A percentile compares a stretch with the other conserved stretches of the same genome.
phyloP scores from a whole-genome alignment of 495 filamentous ascomycete genomes.

The Corynascus novoguineensis region DNA sequence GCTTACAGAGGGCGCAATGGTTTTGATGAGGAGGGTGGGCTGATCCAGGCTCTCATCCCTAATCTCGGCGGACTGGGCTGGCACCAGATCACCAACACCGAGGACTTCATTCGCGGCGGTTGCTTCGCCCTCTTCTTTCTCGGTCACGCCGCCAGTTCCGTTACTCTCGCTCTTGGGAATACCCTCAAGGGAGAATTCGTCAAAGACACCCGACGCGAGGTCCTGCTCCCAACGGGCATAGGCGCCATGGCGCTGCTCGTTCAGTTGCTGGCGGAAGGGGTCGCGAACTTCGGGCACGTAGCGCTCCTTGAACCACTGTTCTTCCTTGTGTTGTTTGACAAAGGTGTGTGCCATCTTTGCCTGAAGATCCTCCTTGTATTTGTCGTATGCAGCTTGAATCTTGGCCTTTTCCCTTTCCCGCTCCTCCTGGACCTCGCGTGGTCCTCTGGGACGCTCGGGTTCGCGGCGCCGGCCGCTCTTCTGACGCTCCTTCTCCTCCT shows the following conservation, averaged over 20 bases:
- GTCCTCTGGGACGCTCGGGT: conserved; percentile 63
- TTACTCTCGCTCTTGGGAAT: conserved; percentile 93
- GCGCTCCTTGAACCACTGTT: conserved; percentile 97
- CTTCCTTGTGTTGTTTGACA: conserved; percentile 81
- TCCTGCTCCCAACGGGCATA: conserved; percentile 84
- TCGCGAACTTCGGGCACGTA: conserved; percentile 79
- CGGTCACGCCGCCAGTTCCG: conserved; percentile 75
- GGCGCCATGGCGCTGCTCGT: conserved; percentile 64
- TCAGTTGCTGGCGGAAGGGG: conserved; percentile 59
- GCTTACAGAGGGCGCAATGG: conserved; percentile 91
- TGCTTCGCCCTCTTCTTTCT: conserved; percentile 92
- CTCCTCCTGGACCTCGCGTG: conserved; percentile 76
- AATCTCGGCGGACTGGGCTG: conserved; percentile 70
- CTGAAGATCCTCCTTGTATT: conserved; percentile 90
- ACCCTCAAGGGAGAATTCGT: conserved; percentile 91
- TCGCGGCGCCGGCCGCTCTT: conserved; percentile 69
- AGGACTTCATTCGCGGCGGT: conserved; percentile 87
- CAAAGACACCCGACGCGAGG: conserved; percentile 74
- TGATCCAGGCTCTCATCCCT: conserved; percentile 76
- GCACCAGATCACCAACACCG: conserved; percentile 82
- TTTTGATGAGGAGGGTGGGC: conserved; percentile 95
- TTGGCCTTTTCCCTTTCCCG: conserved; percentile 80
- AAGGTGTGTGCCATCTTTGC: conserved; percentile 84
- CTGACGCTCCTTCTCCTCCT: conserved; percentile 76
- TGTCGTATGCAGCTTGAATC: conserved; percentile 88